Conservation (phyloP, 805 yeast genomes). For the Sporopachydermia quercuum region DNA sequence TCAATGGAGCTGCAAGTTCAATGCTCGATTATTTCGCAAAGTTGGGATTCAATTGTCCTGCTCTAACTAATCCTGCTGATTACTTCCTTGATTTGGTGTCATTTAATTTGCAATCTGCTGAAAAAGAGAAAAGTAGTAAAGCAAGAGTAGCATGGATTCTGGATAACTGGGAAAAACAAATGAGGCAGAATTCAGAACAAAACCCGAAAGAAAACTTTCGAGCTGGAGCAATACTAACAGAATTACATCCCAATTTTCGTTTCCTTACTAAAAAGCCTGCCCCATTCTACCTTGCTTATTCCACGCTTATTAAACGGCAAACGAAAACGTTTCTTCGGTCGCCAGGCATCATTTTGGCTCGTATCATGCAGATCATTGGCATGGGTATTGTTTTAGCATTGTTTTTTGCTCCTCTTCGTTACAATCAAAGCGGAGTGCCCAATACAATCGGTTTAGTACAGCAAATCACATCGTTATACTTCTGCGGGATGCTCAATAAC, state of each 20-base stretch:
- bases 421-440: conserved; percentile 32
- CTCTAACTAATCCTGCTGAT: conserved; percentile 57
- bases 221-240: conserved; percentile 9
- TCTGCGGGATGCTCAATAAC: conserved; percentile 68
- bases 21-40: conserved; percentile 32
- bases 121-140: conserved; percentile 25
- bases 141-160: conserved; percentile 26
- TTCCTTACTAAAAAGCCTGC: conserved; percentile 20
- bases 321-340: conserved; percentile 30
- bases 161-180: conserved; percentile 20
- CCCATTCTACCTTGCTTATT: conserved; percentile 19
- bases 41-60: conserved; percentile 44
- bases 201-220: neutral
- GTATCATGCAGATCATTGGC: conserved; percentile 49
- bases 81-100: conserved; percentile 58
- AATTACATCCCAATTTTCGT: conserved; percentile 11
- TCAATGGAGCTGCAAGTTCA: conserved; percentile 37
- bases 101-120: conserved; percentile 29
- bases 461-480: conserved; percentile 56
- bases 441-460: conserved; percentile 67
- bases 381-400: conserved; percentile 52
- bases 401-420: conserved; percentile 45
- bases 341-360: conserved; percentile 45
- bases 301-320: conserved; percentile 23
- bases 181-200: neutral